Evolutionary conservation across 75 land plant genomes (phyloP).

Genomic region (Cupressus sempervirens): DNA sequence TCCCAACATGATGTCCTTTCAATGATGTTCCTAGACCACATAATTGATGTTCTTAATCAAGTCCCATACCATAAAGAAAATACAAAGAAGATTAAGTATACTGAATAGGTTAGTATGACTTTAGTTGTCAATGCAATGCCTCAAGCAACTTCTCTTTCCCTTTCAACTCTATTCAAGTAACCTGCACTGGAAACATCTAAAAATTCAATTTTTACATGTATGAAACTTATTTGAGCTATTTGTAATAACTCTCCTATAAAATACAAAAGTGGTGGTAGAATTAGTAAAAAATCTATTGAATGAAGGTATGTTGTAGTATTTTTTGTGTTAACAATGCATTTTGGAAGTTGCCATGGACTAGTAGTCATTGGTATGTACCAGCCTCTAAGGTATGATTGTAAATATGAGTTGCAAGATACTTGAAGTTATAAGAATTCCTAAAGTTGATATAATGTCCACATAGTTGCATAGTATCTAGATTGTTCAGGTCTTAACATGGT

Average conservation of each 20-base stretch:
- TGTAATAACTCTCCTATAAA: background rate
- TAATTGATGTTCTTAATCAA: conserved; percentile 61
- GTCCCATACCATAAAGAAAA: conserved; percentile 44
- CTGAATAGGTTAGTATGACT: conserved; percentile 20
- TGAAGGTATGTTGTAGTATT: conserved; percentile 78
- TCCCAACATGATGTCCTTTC: conserved; percentile 79
- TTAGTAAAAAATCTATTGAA: conserved; percentile 78
- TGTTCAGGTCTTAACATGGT: background rate
- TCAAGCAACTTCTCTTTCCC: conserved; percentile 76
- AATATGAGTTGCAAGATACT: background rate
- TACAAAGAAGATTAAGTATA: conserved; percentile 39
- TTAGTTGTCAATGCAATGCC: conserved; percentile 32
- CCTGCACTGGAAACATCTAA: background rate
- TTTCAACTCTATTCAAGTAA: conserved; percentile 81
- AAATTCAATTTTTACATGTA: background rate
- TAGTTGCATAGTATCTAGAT: background rate
- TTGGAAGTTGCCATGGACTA: conserved; percentile 79
- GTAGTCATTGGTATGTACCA: conserved; percentile 51
- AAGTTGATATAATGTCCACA: background rate
- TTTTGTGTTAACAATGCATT: conserved; percentile 61
- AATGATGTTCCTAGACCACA: conserved; percentile 72
- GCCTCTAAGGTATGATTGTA: conserved; percentile 50
- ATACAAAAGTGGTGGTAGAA: conserved; percentile 72
- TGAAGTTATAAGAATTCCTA: background rate
- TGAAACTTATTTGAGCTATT: background rate